Percentiles rank a stretch among this genome's conserved stretches.
Evolutionary conservation across 169 alveolate genomes (phyloP).

Genomic region (Cryptosporidium tyzzeri): DNA sequence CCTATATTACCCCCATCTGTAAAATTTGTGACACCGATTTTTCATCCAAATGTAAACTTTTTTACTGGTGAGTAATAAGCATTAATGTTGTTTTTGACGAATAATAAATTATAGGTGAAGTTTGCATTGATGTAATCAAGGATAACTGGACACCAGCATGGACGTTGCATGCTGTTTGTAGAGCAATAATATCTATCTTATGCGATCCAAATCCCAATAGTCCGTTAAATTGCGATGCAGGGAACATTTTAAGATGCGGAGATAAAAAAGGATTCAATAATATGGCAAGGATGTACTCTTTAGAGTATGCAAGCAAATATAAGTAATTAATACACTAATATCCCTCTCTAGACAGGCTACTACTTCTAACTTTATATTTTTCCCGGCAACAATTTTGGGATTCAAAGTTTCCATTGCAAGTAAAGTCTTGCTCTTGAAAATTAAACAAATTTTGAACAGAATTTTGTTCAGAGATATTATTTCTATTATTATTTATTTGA

Average conservation of each 20-base stretch:
- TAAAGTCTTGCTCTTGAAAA: background rate
- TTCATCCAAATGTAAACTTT: conserved; percentile 97
- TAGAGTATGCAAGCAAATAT: conserved; percentile 87
- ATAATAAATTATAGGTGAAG: conserved; percentile 84
- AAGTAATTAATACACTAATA: conserved; percentile 1
- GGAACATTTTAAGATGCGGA: conserved; percentile 92
- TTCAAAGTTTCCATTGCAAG: background rate
- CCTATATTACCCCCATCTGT: conserved; percentile 96
- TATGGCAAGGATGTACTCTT: conserved; percentile 95
- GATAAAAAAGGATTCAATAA: conserved; percentile 92
- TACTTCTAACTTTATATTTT: conserved; percentile 9
- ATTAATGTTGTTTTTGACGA: conserved; percentile 15
- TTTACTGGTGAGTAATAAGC: conserved; percentile 86
- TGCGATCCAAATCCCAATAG: conserved; percentile 96
- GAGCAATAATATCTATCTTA: conserved; percentile 91
- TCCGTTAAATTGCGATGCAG: conserved; percentile 97
- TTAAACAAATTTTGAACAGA: conserved; percentile 5
- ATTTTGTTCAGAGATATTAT: background rate
- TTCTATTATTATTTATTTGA: conserved; percentile 1
- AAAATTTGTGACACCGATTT: conserved; percentile 91
- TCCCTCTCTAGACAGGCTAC: conserved; percentile 60
- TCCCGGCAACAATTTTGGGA: background rate
- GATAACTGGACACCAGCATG: conserved; percentile 97
- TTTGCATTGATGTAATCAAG: conserved; percentile 93
- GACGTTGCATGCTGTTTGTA: conserved; percentile 93